Evolutionary conservation across 805 yeast species (phyloP), one percentile per base, ranked within the genome.

Genomic region (Komagataella kurtzmanii): DNA sequence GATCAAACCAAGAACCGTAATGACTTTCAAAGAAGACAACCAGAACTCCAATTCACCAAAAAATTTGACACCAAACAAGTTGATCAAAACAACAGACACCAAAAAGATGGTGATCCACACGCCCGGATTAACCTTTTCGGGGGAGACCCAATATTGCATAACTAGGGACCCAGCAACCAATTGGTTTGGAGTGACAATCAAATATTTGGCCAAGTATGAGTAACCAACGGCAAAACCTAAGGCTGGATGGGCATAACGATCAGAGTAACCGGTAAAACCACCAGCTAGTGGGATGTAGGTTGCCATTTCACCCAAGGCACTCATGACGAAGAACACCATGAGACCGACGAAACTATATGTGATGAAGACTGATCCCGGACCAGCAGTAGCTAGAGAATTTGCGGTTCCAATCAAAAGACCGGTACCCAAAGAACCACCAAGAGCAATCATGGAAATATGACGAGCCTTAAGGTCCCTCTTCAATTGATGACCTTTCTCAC

Each of bases 381-480:
- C 95, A 12, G 87, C 88, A 10, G 73, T 63, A n/a, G 74, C 70
- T 52, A 86, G 71, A 1, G 90, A 81, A 14, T 80, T 68, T 52
- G 89, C 88, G 2, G 90, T 83, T 59, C 90, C 88, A 57, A 86
- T 82, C 56, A 86, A 70, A 52, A 86, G 71, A 61, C 90, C 95
- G 1, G 93, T 85, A 52, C 93, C 93, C 50, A 86, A 67, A 7
- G 91, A 86, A 57, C 93, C 91, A 57, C 93, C 95, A 57, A 87
- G 79, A 56, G 93, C 80, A 66, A 77, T 76, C 81, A 77, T 76
- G 50, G 77, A 69, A 57, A 76, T 73, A 54, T 76, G 81, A 56
- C 82, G 63, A 8, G 80, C 67, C 51, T 74, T 70, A 46, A 76
- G 63, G 6, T 68, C 74, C 56, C 71, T 71, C 53, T 71, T 73